phyloP scores from a whole-genome alignment of 1,284 basidiomycete species.

The Polyporus tsugae region DNA sequence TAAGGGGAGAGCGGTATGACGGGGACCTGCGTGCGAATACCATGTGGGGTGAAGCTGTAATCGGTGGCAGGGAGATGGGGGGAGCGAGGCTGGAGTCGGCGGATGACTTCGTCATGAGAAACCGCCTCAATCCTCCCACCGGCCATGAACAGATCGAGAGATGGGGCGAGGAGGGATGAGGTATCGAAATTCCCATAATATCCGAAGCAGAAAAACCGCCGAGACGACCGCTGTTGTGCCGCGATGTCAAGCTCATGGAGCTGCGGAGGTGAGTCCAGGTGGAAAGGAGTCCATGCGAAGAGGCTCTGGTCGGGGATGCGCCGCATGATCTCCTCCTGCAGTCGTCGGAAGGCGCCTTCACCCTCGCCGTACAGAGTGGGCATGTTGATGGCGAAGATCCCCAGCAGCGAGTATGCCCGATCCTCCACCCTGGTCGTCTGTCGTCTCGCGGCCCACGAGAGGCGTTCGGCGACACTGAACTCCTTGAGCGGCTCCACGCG shows the following conservation, averaged over 20 bases:
- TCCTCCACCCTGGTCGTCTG: conserved; percentile 19
- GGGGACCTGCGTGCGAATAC: conserved; percentile 1
- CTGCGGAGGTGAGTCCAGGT: background rate
- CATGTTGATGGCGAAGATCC: conserved; percentile 19
- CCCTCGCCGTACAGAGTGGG: conserved; percentile 21
- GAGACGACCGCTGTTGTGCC: background rate
- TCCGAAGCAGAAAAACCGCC: background rate
- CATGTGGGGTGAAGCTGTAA: background rate
- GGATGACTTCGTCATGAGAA: conserved; percentile 3
- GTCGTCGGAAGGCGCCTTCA: conserved; percentile 11
- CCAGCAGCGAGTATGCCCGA: conserved; percentile 19
- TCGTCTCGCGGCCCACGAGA: conserved; percentile 21
- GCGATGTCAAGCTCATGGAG: background rate
- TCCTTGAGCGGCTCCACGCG: background rate
- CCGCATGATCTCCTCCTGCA: conserved; percentile 22
- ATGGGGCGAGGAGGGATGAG: background rate
- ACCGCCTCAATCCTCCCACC: background rate
- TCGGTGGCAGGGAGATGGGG: background rate
- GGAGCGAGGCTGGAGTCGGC: background rate
- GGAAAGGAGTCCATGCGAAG: conserved; percentile 16
- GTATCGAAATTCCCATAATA: background rate
- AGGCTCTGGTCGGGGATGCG: conserved; percentile 18
- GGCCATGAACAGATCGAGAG: background rate
- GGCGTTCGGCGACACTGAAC: conserved; percentile 12
- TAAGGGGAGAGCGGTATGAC: background rate